Evolutionary conservation across 345 rosid genomes (phyloP), one percentile per base, ranked within the genome.

Genomic region (Cardamine resedifolia): DNA sequence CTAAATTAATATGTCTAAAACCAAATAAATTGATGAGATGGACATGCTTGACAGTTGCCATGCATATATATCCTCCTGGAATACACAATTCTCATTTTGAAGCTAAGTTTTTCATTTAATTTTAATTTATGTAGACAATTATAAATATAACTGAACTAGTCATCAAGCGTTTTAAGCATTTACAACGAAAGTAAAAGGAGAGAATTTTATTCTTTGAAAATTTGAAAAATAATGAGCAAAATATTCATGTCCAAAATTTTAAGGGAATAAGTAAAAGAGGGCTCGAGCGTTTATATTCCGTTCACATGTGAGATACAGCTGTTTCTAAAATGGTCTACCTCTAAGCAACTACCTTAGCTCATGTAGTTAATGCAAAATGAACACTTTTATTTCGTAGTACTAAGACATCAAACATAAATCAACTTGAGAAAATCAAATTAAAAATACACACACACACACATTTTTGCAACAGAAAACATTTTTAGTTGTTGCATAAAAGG

Each of bases 61-160:
- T 79, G 82, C 85, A 85, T 50, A 85, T 85, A 85, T 50, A 85
- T 85, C 77, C 91, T 82, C 89, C 89, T 87, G 85, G 79, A 77
- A 72, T 60, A 20, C 28, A 27, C 21, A 68, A 38, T 38, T 53
- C 16, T 39, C 28, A 41, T 12, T 41, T 28, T 18, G 8, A 53
- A 55, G 18, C 16, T 23, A 36, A 33, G 44, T 12, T 10, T 34
- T 28, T 44, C 16, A 27, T 27, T 14, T 10, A 26, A 63, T 3
- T 27, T 14, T 10, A 26, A 63, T 3, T 36, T 23, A 41, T 41
- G 11, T 41, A 21, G 4, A 36, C 31, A 59, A 38, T n/a, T n/a
- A 38, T 14, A 18, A 18, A 31, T 57, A 33, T 18, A 33, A 23
- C 24, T 23, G 24, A 23, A 23, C 24, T 23, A 1, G 4, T 18